Evolutionary conservation across 1,284 basidiomycete genomes (phyloP), one percentile per base, ranked within the genome.

Genomic region (Boletellus sp.): DNA sequence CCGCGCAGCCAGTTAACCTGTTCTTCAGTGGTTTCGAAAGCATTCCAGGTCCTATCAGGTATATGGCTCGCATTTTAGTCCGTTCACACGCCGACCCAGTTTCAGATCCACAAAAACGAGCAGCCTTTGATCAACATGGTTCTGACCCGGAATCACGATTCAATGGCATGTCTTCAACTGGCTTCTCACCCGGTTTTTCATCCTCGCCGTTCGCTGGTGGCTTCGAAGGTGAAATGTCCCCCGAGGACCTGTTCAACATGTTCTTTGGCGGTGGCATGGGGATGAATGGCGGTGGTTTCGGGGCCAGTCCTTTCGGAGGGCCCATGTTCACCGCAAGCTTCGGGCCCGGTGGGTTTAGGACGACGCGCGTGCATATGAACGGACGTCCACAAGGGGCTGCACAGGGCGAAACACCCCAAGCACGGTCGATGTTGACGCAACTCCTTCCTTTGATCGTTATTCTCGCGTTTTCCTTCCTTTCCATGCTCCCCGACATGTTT

Each of bases 211-310:
- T 80, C 53, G 72, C 73, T 35, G 69, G 75, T 35, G 73, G 74
- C 5, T 89, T 87, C 57, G 88, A 91, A 9, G 83, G 84, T 43
- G 94, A 97, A 64, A 76, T 99, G 56, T 93, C 90, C 49, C 93
- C 95, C 1, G 93, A 97, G 69, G 95, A 99, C 53, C 64, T 99
- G 44, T 99, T 99, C 77, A 95, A 97, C 64, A 94, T 96, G 90
- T 98, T 99, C 80, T 99, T 99, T 65, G 94, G 72, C 16, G 74
- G 73, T 7, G 73, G 73, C 2, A 69, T 67, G 33, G 71, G 72
- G 49, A 77, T 78, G 45, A 72, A 74, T 38, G 68, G 64, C 4
- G 70, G 69, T 42, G 66, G 66, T 30, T 71, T 74, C 51, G 72
- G 69, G 41, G 66, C 60, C n/a, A 52, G 68, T 5, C 61, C 66